These are phyloP conservation scores for Phytophthora crassamura DNA, from an alignment of 352 stramenopile genomes.

Conservation along the genomic window DNA sequence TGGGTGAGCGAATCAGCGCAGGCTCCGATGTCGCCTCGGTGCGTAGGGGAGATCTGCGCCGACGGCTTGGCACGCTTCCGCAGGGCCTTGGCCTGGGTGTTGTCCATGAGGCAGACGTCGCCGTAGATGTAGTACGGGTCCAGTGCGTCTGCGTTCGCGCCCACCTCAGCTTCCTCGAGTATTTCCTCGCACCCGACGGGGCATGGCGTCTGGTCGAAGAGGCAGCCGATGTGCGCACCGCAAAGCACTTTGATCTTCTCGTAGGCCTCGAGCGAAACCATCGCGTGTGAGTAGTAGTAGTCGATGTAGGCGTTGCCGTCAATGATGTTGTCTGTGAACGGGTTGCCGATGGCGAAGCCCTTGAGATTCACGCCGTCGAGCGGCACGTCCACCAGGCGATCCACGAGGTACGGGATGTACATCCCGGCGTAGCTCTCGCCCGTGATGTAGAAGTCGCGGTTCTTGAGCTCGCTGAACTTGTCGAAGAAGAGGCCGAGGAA, in stretches of 20 bases:
- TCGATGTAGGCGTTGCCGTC: slow-evolving; percentile 80
- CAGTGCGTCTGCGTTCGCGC: slow-evolving; percentile 51
- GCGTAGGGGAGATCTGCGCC: slow-evolving; percentile 30
- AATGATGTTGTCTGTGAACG: slow-evolving; percentile 66
- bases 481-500: slow-evolving; percentile 77
- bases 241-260: slow-evolving; percentile 64
- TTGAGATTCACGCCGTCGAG: slow-evolving; percentile 74
- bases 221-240: slow-evolving; percentile 58
- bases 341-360: slow-evolving; percentile 83
- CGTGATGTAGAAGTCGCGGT: slow-evolving; percentile 84
- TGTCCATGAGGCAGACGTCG: slow-evolving; percentile 77
- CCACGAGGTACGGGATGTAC: slow-evolving; percentile 91
- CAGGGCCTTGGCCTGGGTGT: slow-evolving; percentile 56
- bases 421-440: slow-evolving; percentile 89
- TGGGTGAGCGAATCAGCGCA: slow-evolving; percentile 77
- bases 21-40: slow-evolving; percentile 64
- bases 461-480: slow-evolving; percentile 75
- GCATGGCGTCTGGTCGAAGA: slow-evolving; percentile 64
- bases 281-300: slow-evolving; percentile 88
- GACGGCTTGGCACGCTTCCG: slow-evolving; percentile 47
- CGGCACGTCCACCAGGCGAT: slow-evolving; percentile 72
- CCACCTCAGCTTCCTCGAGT: slow-evolving; percentile 57
- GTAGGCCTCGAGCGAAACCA: slow-evolving; percentile 85
- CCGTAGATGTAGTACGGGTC: slow-evolving; percentile 88
- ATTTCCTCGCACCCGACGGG: slow-evolving; percentile 48